Base-by-base conservation (phyloP, 177 flowering plant species). In the Telopea speciosissima region DNA sequence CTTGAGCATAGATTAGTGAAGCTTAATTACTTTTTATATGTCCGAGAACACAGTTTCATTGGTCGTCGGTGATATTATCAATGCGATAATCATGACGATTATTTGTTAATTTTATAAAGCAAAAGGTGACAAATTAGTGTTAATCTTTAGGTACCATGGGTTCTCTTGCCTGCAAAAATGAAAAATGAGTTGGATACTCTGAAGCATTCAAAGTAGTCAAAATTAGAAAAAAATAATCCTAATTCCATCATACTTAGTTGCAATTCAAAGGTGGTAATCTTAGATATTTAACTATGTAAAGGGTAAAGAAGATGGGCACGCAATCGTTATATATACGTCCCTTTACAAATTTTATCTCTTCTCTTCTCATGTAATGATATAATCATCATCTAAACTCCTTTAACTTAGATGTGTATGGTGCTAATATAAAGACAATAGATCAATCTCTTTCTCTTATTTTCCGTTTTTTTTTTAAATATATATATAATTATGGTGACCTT, bases 51-150 rank as follows among this genome's bases (percentile, higher is more conserved):
- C 40, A 28, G 23, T 76, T 49, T 67, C 42, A 72, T 78, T 77
- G 83, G 79, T 75, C 25, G 66, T 65, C 56, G 67, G 65, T 73
- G 83, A 72, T 73, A 76, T 75, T 79, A 62, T 72, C 76, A 70
- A 81, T 68, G 79, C 79, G 83, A 82, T 86, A 72, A 86, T 75
- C 77, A 73, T 74, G 74, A 78, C 65, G 75, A 75, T 65, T n/a
- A n/a, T 75, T 67, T 49, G 13, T 71, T 72, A 58, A 70, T 68
- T 74, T 45, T 63, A 60, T 70, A 65, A 72, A 71, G 33, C 67
- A 59, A 56, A 75, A 78, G 58, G 69, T 61, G 88, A 87, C 91
- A 82, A 79, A 76, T 73, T 70, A 63, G 80, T 16, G 26, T 67
- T 54, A 63, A 74, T 26, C 63, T 31, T 68, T 63, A 77, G 73